phyloP scores from a whole-genome alignment of 176 grass and related monocot species.

The Oryza officinalis region DNA sequence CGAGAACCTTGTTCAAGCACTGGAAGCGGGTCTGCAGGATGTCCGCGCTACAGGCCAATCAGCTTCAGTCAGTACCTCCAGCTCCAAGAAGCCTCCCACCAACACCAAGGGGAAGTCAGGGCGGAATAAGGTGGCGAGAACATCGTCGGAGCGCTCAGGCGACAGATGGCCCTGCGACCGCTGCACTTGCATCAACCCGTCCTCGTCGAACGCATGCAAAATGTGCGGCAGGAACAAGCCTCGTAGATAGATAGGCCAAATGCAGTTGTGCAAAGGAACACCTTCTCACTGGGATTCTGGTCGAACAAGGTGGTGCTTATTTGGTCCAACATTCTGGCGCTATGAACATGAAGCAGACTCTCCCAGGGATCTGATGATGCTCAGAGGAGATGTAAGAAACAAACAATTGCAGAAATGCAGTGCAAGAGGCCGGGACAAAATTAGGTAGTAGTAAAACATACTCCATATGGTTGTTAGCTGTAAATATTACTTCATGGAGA shows the following conservation, averaged over 20 bases:
- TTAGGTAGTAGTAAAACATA: background rate
- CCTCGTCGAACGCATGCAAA: slow-evolving; percentile 7
- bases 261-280: background rate
- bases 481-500: background rate
- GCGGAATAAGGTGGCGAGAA: slow-evolving; percentile 28
- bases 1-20: slow-evolving; percentile 87
- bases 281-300: background rate
- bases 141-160: slow-evolving; percentile 33
- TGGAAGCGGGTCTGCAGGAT: slow-evolving; percentile 81
- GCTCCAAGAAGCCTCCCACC: slow-evolving; percentile 42
- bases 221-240: background rate
- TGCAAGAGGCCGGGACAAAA: background rate
- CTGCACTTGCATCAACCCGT: slow-evolving; percentile 57
- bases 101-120: slow-evolving; percentile 61
- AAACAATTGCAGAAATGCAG: background rate
- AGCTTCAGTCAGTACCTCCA: slow-evolving; percentile 34
- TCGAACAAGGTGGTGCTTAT: background rate
- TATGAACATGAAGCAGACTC: slow-evolving; percentile 9
- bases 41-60: slow-evolving; percentile 38
- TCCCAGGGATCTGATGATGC: background rate
- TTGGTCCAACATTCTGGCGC: background rate
- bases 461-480: background rate
- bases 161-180: slow-evolving; percentile 59
- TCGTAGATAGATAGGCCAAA: background rate
- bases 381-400: background rate